Evolutionary conservation across 345 rosid species (phyloP), one percentile per base, ranked within the genome.

Genomic region (Syzygium jambos): DNA sequence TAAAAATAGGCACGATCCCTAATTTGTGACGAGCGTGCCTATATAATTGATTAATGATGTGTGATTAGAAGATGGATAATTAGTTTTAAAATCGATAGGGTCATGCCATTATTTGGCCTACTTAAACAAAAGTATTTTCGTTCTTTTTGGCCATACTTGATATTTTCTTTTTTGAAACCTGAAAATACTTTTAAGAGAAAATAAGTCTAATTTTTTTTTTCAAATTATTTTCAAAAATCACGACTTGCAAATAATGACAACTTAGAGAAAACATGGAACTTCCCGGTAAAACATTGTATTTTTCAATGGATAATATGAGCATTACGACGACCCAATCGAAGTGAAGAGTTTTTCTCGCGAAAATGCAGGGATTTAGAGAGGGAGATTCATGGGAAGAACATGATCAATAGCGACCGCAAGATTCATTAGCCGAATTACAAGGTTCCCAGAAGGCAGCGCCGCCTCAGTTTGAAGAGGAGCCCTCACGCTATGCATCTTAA

Each of bases 81-180:
- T 59, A 59, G 30, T 57, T 4, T 57, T 25, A 4, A 59, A 59
- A 59, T 27, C 65, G 27, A 59, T 27, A 7, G 0, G 11, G 3
- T 12, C 7, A 27, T 1, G 8, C 27, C 27, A 59, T 27, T 59
- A 11, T 59, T 27, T 27, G 65, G 30, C 65, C 14, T 29, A 65
- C 11, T 1, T 15, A 29, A 15, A 63, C 30, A 0, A 5, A 14
- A 16, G 6, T 29, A 14, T 2, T 65, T 29, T 65, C 0, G 0
- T 65, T 9, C 5, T 29, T 29, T 29, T 30, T 1, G 1, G 3
- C 11, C 78, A 30, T 0, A 65, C 1, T 65, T 65, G 2, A 63
- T 14, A 27, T 61, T 57, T 13, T 52, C 15, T n/a, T 6, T 53
- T 53, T 65, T 29, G 3, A 30, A 30, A 65, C 43, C 11, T 2